Base-by-base conservation (phyloP, 1,284 basidiomycete species). In the Pterula multifida region DNA sequence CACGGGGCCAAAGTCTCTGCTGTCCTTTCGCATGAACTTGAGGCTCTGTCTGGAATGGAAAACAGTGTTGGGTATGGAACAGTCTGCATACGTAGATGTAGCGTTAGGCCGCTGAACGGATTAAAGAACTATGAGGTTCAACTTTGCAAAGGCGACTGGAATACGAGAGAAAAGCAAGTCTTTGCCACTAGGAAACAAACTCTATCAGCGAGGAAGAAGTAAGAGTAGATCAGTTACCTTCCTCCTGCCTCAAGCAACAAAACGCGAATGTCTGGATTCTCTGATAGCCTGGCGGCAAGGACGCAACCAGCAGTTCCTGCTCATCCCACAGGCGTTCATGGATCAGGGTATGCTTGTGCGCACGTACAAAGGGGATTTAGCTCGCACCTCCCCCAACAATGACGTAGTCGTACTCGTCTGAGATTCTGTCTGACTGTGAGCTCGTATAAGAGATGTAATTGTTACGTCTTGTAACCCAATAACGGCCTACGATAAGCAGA, bases 231-330 rank as follows among this genome's bases (percentile, higher is more conserved):
- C 28, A 4, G 12, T 36, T 49, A 81, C 82, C 81, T 85, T 51
- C 68, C 64, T 1, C 82, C 82, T 0, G 80, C 75, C 61, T 86
- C 84, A 32, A 85, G 66, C 9, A 85, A 59, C 17, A 85, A 64
- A 3, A 85, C 79, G 1, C 69, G 70, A 1, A 79, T 57, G 3
- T 63, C 67, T 0, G 75, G 65, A 53, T 80, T 69, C 60, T 85
- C 83, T 6, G 75, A 77, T 23, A 86, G 65, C 24, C 83, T 70
- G 2, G 78, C 69, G 2, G 83, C 83, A 28, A 85, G 68, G 0
- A 75, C 81, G 55, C 81, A 85, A 3, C 84, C 83, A 1, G 79
- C 73, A 4, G 83, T 83, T 3, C 82, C 81, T 82, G 56, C n/a
- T n/a, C n/a, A n/a, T n/a, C n/a, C n/a, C n/a, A n/a, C n/a, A n/a